A percentile compares a stretch with the other conserved stretches of the same genome.
Evolutionary conservation across 1,284 basidiomycete species (phyloP).

Genomic region (Ganoderma leucocontextum): DNA sequence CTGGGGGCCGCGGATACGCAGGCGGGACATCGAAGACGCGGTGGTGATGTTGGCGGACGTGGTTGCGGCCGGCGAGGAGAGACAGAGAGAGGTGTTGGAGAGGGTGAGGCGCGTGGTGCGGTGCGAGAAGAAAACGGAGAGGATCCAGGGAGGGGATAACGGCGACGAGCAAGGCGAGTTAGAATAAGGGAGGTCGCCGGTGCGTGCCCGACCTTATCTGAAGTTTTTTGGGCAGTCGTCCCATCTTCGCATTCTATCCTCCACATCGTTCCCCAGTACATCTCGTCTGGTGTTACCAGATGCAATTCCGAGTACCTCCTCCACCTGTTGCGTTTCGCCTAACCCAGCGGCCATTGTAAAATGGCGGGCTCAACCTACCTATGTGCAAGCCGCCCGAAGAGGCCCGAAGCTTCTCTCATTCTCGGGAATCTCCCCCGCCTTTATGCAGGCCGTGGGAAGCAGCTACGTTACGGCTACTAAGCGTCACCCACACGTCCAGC

Average conservation of each 20-base stretch:
- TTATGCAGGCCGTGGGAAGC: not conserved
- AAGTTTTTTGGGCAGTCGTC: not conserved
- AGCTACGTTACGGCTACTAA: not conserved
- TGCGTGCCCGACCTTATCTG: not conserved
- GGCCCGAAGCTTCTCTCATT: not conserved
- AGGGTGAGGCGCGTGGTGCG: slow-evolving; percentile 50
- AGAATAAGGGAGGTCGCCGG: slow-evolving; percentile 25
- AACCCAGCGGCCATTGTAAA: not conserved
- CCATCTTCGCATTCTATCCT: not conserved
- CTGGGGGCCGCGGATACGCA: slow-evolving; percentile 57
- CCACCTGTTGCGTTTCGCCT: not conserved
- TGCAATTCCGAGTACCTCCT: not conserved
- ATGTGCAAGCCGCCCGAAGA: not conserved
- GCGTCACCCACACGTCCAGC: not conserved
- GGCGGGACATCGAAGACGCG: slow-evolving; percentile 50
- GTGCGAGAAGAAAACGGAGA: slow-evolving; percentile 60
- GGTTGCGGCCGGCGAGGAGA: slow-evolving; percentile 14
- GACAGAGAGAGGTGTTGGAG: slow-evolving; percentile 36
- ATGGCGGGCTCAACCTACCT: not conserved
- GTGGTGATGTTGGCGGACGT: slow-evolving; percentile 29
- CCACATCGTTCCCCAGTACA: not conserved
- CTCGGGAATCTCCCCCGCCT: not conserved
- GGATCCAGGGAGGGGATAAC: slow-evolving; percentile 63
- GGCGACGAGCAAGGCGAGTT: slow-evolving; percentile 47
- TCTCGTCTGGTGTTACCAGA: not conserved